Evolutionary conservation across 2,329 filamentous ascomycete species (phyloP), one percentile per base, ranked within the genome.

Genomic region (Apiospora sp.): DNA sequence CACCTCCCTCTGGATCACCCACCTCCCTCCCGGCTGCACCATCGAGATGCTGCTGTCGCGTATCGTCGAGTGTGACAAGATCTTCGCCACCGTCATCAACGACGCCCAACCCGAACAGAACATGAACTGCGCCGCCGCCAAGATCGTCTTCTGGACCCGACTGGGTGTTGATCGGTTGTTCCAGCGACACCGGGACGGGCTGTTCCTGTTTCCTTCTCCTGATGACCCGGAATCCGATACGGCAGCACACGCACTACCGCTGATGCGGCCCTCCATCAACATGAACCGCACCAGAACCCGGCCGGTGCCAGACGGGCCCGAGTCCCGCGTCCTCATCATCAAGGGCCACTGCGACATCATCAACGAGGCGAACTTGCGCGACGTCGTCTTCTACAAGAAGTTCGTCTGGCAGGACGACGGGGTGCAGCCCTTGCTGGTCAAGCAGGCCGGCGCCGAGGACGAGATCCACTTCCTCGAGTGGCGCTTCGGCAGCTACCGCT

Each of bases 51-150:
- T 90, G 0, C 83, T 90, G 1, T 72, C 76, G 1, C 74, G 80
- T 3, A 84, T 90, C 61, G 82, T 83, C 14, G 76, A 81, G 73
- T 80, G 85, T 43, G 88, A 88, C 2, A 87, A 88, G 71, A 79
- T 90, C 14, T 89, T 82, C 76, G 86, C 86, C 67, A 82, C 82
- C 1, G 86, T 86, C 72, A 86, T 90, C 80, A 90, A 89, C 80
- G 1, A 4, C 12, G 5, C 77, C 79, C 1, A 86, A 87, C 19
- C 43, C 67, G 7, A 74, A 72, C 27, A 64, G 73, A 13, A n/a
- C 67, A 78, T 27, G 61, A 72, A 16, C 77, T 74, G 3, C 82
- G 83, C 2, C 80, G 87, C 67, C 30, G 71, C 74, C 7, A 75
- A 83, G 74, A 72, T 88, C 61, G 73, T 89, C 8, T 84, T 89